These are phyloP conservation scores for Neocallimastix lanati DNA, from an alignment of 192 early-diverging fungal genomes.

Conservation along the genomic window DNA sequence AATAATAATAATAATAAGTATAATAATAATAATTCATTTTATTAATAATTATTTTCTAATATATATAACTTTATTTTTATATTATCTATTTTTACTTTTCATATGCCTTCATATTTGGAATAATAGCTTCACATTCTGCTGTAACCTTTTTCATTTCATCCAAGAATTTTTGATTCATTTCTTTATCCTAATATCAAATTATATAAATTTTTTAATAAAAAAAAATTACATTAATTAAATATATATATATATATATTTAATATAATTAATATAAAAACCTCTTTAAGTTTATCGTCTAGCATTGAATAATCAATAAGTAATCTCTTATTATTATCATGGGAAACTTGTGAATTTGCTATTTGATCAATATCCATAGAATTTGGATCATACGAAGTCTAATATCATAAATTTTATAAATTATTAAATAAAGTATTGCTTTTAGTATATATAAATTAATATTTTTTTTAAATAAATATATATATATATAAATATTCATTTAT, in stretches of 20 bases:
- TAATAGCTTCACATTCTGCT: constrained; percentile 61
- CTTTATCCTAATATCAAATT: constrained; percentile 17
- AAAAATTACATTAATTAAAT: not conserved
- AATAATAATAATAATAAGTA: too few relatives aligned
- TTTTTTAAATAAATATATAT: too few relatives aligned
- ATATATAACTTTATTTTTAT: too few relatives aligned
- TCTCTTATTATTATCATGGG: constrained; percentile 9
- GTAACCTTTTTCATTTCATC: constrained; percentile 34
- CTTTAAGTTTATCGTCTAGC: constrained; percentile 26
- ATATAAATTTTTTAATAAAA: too few relatives aligned
- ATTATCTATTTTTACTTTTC: constrained; percentile 46
- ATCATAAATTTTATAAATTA: too few relatives aligned
- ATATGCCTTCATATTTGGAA: constrained; percentile 79
- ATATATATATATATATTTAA: not conserved
- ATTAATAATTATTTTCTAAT: too few relatives aligned
- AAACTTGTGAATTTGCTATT: not conserved
- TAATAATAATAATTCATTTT: too few relatives aligned
- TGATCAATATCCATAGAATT: constrained; percentile 30
- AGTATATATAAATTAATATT: too few relatives aligned
- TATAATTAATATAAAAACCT: constrained; percentile 5
- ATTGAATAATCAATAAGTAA: constrained; percentile 40
- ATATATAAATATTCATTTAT: too few relatives aligned
- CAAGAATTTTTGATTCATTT: constrained; percentile 46
- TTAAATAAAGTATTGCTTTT: too few relatives aligned
- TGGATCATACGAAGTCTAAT: not conserved